Conservation (phyloP, 345 rosid species). For the Populus deltoides region DNA sequence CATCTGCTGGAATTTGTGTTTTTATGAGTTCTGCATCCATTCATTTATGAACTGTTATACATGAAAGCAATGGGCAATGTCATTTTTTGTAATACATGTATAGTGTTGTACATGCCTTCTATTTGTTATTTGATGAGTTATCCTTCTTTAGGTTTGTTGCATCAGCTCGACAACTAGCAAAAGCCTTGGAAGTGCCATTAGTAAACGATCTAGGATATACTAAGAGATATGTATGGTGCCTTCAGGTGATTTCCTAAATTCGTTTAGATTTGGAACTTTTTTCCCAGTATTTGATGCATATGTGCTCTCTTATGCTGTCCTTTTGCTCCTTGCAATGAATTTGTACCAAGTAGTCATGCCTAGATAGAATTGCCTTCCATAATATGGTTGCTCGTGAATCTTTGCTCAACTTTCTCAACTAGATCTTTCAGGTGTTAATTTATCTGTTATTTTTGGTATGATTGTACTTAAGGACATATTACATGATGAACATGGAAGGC, state of each 20-base stretch:
- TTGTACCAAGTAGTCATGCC: not conserved
- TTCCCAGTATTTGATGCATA: not conserved
- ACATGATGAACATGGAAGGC: not conserved
- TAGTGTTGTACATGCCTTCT: not conserved
- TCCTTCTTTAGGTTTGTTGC: constrained; percentile 73
- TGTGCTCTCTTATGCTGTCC: not conserved
- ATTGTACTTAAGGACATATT: not conserved
- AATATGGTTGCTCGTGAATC: not conserved
- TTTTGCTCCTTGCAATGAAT: not conserved
- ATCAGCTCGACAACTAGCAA: constrained; percentile 95
- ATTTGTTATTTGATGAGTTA: constrained; percentile 4
- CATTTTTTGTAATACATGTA: not conserved
- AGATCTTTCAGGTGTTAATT: not conserved
- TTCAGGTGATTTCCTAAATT: constrained; percentile 60
- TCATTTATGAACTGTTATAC: not conserved
- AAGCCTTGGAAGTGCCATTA: constrained; percentile 92
- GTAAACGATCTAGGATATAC: constrained; percentile 99
- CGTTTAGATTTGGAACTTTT: not conserved
- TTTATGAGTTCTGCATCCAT: not conserved
- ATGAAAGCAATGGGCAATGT: not conserved
- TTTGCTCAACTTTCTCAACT: not conserved
- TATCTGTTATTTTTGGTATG: not conserved
- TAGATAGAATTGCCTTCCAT: not conserved
- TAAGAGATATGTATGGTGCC: constrained; percentile 95
- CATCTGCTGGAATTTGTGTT: too few species aligned